These are phyloP conservation scores for Elsinoe fawcettii DNA, from an alignment of 2,329 filamentous ascomycete species.

Conservation along the genomic window DNA sequence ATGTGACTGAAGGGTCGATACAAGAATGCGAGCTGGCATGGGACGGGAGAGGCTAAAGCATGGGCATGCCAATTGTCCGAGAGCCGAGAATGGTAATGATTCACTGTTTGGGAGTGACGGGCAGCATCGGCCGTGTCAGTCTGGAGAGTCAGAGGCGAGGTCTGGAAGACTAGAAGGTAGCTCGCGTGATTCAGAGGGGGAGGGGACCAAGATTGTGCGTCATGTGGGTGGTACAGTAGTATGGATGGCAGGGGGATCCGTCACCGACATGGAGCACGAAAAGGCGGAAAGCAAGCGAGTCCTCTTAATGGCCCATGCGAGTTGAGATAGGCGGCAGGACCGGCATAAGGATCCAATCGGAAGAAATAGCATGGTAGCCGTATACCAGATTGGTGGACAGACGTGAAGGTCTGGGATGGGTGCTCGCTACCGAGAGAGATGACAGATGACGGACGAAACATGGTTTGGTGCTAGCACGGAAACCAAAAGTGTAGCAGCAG, in stretches of 20 bases:
- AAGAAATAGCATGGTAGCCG: conserved; percentile 11
- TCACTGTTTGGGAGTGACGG: conserved; percentile 5
- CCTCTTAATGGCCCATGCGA: conserved; percentile 1
- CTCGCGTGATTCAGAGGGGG: conserved; percentile 3
- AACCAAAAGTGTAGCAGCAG: neutral
- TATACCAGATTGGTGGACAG: conserved; percentile 9
- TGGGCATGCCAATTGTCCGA: conserved; percentile 10
- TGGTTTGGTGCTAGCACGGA: neutral
- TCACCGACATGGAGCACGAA: neutral
- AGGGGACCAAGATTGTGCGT: neutral
- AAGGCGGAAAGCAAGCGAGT: conserved; percentile 4
- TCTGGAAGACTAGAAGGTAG: neutral
- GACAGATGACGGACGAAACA: neutral
- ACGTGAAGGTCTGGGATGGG: neutral
- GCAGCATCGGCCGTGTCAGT: conserved; percentile 5
- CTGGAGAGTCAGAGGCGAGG: neutral
- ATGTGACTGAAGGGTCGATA: conserved; percentile 9
- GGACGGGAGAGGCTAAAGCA: conserved; percentile 10
- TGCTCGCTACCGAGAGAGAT: conserved; percentile 7
- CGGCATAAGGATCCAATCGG: conserved; percentile 10
- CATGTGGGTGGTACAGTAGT: conserved; percentile 7
- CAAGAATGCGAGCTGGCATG: neutral
- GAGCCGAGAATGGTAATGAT: neutral
- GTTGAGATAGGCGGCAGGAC: conserved; percentile 7
- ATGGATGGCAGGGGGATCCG: neutral